Conservation (phyloP, 2,329 filamentous ascomycete species). For the Ilyonectria destructans region DNA sequence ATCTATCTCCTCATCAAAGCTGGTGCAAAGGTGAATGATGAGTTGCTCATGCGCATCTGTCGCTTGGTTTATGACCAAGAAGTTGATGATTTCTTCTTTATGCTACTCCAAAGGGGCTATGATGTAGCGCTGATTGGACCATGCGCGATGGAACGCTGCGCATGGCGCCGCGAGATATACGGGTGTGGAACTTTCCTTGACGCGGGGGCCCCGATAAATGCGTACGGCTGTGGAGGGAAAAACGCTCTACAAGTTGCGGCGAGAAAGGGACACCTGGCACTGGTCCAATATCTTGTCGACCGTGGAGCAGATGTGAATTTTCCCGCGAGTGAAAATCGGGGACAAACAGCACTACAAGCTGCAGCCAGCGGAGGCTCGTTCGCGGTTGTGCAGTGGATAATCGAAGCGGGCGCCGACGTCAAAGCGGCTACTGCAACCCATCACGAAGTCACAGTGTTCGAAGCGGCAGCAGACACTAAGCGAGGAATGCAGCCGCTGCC, state of each 20-base stretch:
- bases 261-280: rapidly evolving
- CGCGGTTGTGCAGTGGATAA: slow-evolving; percentile 7
- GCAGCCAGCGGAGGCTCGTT: background rate
- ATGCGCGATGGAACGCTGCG: background rate
- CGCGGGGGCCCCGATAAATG: slow-evolving; percentile 14
- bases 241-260: slow-evolving; percentile 16
- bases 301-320: slow-evolving; percentile 20
- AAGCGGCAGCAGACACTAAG: background rate
- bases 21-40: background rate
- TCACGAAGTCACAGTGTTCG: background rate
- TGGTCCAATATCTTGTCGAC: background rate
- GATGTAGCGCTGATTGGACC: slow-evolving; percentile 2
- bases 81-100: background rate
- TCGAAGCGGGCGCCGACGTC: slow-evolving; percentile 16
- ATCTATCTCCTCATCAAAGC: slow-evolving; percentile 7
- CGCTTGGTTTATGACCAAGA: too few species aligned
- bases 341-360: slow-evolving; percentile 21
- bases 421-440: slow-evolving; percentile 6
- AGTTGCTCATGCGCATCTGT: background rate
- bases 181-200: background rate
- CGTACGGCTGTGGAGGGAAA: slow-evolving; percentile 1
- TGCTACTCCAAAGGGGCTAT: background rate
- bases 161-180: too few species aligned
- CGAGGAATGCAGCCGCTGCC: too few species aligned
- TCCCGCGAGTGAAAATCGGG: background rate